Conservation (phyloP, 768 basidiomycete species). For the Boletus edulis region DNA sequence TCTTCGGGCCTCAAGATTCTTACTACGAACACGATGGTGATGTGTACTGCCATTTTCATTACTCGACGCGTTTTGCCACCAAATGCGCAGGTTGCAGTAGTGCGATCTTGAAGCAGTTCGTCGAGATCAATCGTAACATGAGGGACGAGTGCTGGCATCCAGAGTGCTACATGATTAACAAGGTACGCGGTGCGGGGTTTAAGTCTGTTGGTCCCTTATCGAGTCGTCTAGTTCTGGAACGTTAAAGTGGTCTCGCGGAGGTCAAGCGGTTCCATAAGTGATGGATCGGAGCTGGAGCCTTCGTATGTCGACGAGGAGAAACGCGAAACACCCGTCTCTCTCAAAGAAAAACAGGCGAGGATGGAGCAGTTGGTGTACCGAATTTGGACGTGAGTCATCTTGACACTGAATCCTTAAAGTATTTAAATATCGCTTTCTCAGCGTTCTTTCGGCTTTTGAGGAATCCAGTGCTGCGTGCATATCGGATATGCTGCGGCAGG, state of each 20-base stretch:
- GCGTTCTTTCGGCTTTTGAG: constrained; percentile 95
- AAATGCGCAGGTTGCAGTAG: constrained; percentile 98
- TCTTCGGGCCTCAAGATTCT: constrained; percentile 97
- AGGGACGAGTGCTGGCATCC: constrained; percentile 99
- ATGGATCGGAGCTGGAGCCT: constrained; percentile 52
- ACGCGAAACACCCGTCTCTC: constrained; percentile 68
- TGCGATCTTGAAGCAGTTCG: constrained; percentile 98
- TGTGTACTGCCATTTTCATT: constrained; percentile 99
- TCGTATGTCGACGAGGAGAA: constrained; percentile 76
- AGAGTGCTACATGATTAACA: constrained; percentile 99
- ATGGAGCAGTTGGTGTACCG: constrained; percentile 99
- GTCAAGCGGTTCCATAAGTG: constrained; percentile 57
- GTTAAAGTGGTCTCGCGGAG: constrained; percentile 84
- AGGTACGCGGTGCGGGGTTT: constrained; percentile 50
- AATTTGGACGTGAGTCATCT: constrained; percentile 88
- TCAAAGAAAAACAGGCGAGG: constrained; percentile 86
- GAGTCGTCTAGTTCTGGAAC: constrained; percentile 85
- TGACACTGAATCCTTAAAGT: neutral
- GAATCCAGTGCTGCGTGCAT: constrained; percentile 99
- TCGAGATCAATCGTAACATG: constrained; percentile 98
- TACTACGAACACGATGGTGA: constrained; percentile 99
- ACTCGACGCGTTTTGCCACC: constrained; percentile 96
- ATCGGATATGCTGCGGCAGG: constrained; percentile 96
- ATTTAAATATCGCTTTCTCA: constrained; percentile 30
- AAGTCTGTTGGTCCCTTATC: constrained; percentile 9